phyloP scores from a whole-genome alignment of 2,329 filamentous ascomycete species.

The Zalaria sp. region DNA sequence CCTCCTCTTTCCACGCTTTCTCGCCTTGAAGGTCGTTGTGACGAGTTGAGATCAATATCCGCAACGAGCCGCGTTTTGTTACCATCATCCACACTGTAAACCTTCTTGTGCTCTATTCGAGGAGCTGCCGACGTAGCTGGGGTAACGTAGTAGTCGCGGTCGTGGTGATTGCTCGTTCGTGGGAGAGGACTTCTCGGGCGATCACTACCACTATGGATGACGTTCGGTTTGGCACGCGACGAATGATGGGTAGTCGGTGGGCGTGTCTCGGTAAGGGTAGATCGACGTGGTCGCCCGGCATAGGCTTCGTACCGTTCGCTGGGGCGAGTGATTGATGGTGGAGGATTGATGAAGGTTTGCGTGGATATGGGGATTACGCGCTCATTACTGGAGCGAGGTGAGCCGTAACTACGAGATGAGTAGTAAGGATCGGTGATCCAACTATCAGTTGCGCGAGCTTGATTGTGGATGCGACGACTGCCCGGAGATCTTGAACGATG shows the following conservation, averaged over 20 bases:
- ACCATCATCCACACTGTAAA: slow-evolving; percentile 34
- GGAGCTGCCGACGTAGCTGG: slow-evolving; percentile 15
- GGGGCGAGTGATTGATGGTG: slow-evolving; percentile 8
- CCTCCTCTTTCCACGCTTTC: slow-evolving; percentile 16
- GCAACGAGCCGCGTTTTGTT: slow-evolving; percentile 19
- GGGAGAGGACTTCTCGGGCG: slow-evolving; percentile 28
- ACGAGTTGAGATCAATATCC: slow-evolving; percentile 21
- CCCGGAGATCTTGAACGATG: slow-evolving; percentile 20
- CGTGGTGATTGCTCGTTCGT: slow-evolving; percentile 13
- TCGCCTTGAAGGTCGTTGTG: slow-evolving; percentile 19
- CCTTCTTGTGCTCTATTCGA: slow-evolving; percentile 28
- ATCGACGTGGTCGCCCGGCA: slow-evolving; percentile 29
- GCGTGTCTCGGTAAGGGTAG: slow-evolving; percentile 27
- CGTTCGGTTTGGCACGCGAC: slow-evolving; percentile 19
- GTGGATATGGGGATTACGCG: slow-evolving; percentile 23
- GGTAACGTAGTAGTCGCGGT: slow-evolving; percentile 24
- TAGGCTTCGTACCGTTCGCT: slow-evolving; percentile 28
- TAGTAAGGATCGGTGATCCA: slow-evolving; percentile 17
- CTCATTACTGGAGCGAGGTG: slow-evolving; percentile 18
- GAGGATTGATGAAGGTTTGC: slow-evolving; percentile 18
- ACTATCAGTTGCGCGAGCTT: slow-evolving; percentile 15
- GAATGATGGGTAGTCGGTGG: slow-evolving; percentile 11
- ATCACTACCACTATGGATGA: slow-evolving; percentile 17
- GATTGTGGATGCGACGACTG: slow-evolving; percentile 18
- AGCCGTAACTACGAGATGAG: slow-evolving; percentile 10